A percentile compares a stretch with the other conserved stretches of the same genome.
Evolutionary conservation across 345 rosid species (phyloP).

Genomic region (Populus alba): DNA sequence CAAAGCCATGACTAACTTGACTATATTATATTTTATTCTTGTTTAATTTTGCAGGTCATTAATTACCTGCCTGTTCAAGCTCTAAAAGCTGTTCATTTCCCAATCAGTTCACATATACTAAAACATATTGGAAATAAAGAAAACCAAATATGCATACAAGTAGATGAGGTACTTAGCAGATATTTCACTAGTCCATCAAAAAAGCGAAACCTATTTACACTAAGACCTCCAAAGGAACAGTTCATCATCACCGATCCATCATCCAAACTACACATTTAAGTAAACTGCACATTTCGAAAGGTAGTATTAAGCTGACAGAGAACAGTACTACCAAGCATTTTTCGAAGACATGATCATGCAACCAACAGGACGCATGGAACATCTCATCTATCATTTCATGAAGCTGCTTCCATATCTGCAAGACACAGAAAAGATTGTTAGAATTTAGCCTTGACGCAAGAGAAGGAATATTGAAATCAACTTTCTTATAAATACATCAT

Average conservation of each 20-base stretch:
- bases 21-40: too few relatives aligned
- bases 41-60: too few relatives aligned
- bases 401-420: conserved; percentile 28
- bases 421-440: not conserved
- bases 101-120: not conserved
- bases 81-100: too few relatives aligned
- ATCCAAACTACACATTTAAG: conserved; percentile 8
- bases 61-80: too few relatives aligned
- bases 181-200: not conserved
- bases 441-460: not conserved
- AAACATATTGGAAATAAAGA: not conserved
- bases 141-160: not conserved
- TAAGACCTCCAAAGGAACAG: not conserved
- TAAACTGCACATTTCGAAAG: not conserved
- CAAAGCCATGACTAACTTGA: too few relatives aligned
- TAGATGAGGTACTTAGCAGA: not conserved
- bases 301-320: not conserved
- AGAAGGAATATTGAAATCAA: not conserved
- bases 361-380: not conserved
- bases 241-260: not conserved
- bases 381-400: conserved; percentile 13
- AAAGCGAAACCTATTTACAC: not conserved
- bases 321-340: not conserved
- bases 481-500: not conserved
- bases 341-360: not conserved